Percentiles rank a stretch among this genome's conserved stretches.
Conservation (phyloP, 306 rosid genomes). For the Alnus glutinosa region DNA sequence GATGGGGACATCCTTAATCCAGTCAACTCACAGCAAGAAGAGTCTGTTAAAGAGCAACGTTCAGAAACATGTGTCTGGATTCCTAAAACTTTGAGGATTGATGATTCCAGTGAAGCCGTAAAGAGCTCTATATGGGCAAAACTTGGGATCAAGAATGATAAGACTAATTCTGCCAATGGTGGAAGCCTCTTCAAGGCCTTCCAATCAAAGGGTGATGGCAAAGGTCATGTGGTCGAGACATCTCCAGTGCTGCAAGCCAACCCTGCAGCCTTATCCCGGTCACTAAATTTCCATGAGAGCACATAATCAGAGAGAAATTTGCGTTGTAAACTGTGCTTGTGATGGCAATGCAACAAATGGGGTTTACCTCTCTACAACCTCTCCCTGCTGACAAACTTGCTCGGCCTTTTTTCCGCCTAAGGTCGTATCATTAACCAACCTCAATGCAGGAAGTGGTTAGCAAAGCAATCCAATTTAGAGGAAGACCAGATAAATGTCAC, state of each 20-base stretch:
- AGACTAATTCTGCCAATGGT: slow-evolving; percentile 42
- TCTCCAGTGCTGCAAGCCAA: slow-evolving; percentile 67
- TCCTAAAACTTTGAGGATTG: slow-evolving; percentile 67
- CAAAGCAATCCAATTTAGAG: slow-evolving; percentile 7
- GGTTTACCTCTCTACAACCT: slow-evolving; percentile 24
- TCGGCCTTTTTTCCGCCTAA: slow-evolving; percentile 10
- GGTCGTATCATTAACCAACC: slow-evolving; percentile 32
- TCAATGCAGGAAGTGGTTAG: slow-evolving; percentile 25
- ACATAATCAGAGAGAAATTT: slow-evolving; percentile 32
- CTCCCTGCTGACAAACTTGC: slow-evolving; percentile 30
- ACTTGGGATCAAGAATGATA: slow-evolving; percentile 66
- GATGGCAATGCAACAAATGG: slow-evolving; percentile 22
- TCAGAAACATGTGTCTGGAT: slow-evolving; percentile 49
- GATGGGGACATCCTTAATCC: slow-evolving; percentile 44
- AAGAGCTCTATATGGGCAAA: slow-evolving; percentile 66
- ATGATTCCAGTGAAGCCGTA: slow-evolving; percentile 66
- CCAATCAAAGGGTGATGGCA: slow-evolving; percentile 49
- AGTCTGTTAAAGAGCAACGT: slow-evolving; percentile 31
- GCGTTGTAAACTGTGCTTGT: slow-evolving; percentile 15
- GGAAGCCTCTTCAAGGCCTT: slow-evolving; percentile 54
- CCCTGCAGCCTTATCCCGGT: slow-evolving; percentile 82
- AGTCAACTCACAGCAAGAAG: slow-evolving; percentile 37
- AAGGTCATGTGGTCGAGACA: slow-evolving; percentile 39
- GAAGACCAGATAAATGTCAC: slow-evolving; percentile 7
- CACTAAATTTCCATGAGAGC: slow-evolving; percentile 66